Base-by-base conservation (phyloP, 2,329 filamentous ascomycete genomes). In the Tolypocladium amazonense region DNA sequence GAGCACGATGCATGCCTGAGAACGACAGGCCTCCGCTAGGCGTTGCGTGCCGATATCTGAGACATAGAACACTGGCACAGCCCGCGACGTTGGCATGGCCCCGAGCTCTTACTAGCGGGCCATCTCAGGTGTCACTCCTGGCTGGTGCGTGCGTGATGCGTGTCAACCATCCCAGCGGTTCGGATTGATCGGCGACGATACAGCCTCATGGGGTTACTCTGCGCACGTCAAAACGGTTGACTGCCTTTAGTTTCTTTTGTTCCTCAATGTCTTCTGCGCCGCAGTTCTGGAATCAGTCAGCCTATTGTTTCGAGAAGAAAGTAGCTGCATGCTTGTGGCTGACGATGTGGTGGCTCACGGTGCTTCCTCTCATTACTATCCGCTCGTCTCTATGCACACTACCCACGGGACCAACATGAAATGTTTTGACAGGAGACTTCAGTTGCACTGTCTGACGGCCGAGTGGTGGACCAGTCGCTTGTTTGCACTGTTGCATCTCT, bases 101-200 rank as follows among this genome's bases (percentile, higher is more conserved):
- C 50, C 23, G 8, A 53, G 3, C n/a, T 53, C 30, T 20, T 9
- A 14, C 27, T 18, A 18, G 33, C 47, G 27, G 47, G 18, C 11
- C n/a, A n/a, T 3, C 47, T 12, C 27, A 53, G 9, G 7, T 33
- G 27, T 30, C 47, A 52, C 27, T 5, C 33, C 47, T 33, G 43
- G 43, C 43, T 25, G 43, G 23, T 20, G 39, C 30, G 30, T 37
- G 58, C 38, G 50, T 37, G 38, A 57, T 61, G 59, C 59, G 45
- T 55, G 59, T 61, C 59, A 61, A 58, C 53, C 11, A 18, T 58
- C 59, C 63, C 61, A 54, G 41, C 38, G 55, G 57, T 57, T 57
- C 60, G 60, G 63, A 58, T 60, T 62, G 61, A 61, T 63, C 58
- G 60, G 58, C 61, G 56, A 56, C 56, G 57, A 57, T 37, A 43